Conservation (phyloP, 2,329 filamentous ascomycete genomes). For the Paraphoma chrysanthemicola region DNA sequence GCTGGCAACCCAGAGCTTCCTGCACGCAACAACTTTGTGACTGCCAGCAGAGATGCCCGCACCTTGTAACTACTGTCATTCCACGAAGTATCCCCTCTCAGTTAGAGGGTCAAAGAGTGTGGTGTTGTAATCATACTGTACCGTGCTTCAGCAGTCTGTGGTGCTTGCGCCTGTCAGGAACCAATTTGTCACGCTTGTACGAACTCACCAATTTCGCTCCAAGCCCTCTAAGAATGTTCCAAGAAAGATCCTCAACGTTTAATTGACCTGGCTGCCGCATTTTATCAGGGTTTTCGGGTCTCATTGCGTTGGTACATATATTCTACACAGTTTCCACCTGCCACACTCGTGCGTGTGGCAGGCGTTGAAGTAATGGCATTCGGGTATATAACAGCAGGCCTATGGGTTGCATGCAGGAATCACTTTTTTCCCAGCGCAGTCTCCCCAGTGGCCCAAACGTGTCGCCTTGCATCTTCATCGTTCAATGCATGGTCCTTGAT, state of each 20-base stretch:
- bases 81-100: too few species aligned
- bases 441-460: not conserved
- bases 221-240: slow-evolving; percentile 51
- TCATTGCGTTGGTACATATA: slow-evolving; percentile 46
- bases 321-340: not conserved
- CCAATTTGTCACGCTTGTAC: slow-evolving; percentile 51
- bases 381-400: not conserved
- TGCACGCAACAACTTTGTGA: too few species aligned
- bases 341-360: not conserved
- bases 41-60: too few species aligned
- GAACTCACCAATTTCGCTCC: slow-evolving; percentile 46
- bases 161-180: slow-evolving; percentile 25
- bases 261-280: slow-evolving; percentile 48
- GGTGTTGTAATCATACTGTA: not conserved
- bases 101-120: not conserved
- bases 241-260: slow-evolving; percentile 45
- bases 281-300: slow-evolving; percentile 42
- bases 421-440: not conserved
- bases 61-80: too few species aligned
- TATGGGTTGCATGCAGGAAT: not conserved
- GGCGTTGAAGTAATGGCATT: not conserved
- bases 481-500: not conserved
- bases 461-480: not conserved
- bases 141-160: not conserved
- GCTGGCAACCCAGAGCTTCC: too few species aligned